Evolutionary conservation across 345 rosid genomes (phyloP).

Genomic region (Microthlaspi erraticum): DNA sequence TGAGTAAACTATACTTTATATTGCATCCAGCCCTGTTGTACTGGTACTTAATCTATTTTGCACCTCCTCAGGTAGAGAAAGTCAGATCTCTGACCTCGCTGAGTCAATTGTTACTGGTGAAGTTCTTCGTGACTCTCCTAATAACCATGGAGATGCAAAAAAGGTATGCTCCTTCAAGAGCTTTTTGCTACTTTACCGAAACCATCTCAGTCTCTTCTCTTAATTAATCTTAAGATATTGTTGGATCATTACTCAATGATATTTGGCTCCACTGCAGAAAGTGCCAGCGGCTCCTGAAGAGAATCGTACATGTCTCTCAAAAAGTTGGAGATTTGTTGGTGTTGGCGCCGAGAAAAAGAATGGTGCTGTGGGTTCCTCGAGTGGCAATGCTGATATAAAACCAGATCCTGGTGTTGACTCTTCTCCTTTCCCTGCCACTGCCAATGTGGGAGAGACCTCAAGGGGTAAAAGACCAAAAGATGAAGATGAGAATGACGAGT

Average conservation of each 20-base stretch:
- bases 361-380: constrained; percentile 29
- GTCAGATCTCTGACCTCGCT: constrained; percentile 72
- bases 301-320: constrained; percentile 30
- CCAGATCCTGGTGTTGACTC: constrained; percentile 44
- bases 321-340: constrained; percentile 38
- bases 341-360: constrained; percentile 38
- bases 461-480: constrained; percentile 77
- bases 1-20: background rate
- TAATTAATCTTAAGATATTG: background rate
- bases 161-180: constrained; percentile 29
- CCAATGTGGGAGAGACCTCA: constrained; percentile 46
- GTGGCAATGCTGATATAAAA: constrained; percentile 48
- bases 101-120: constrained; percentile 66
- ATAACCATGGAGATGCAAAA: constrained; percentile 33
- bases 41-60: constrained; percentile 13
- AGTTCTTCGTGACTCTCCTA: constrained; percentile 38
- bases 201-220: constrained; percentile 9
- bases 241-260: constrained; percentile 14
- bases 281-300: constrained; percentile 15
- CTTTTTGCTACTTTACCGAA: constrained; percentile 7
- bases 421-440: constrained; percentile 40
- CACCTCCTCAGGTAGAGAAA: constrained; percentile 62
- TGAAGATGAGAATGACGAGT: constrained; percentile 46
- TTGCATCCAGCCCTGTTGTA: background rate
- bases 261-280: constrained; percentile 30